Evolutionary conservation across 352 stramenopile species (phyloP).

Genomic region (Pythium monospermum): DNA sequence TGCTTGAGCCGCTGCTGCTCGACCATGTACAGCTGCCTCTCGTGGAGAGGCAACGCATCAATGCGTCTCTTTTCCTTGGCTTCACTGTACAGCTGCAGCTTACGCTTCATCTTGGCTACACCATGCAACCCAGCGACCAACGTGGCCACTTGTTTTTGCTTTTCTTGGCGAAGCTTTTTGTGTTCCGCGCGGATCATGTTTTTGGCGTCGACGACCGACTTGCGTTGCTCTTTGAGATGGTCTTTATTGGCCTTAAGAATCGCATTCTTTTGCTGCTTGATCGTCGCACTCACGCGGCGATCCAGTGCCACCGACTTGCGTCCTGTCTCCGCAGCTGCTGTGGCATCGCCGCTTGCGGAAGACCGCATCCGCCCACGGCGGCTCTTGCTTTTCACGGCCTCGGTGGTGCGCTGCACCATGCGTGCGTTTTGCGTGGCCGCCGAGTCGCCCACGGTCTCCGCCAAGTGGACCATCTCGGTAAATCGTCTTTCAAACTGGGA

Average conservation of each 20-base stretch:
- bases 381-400: constrained; percentile 5
- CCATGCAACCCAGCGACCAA: constrained; percentile 37
- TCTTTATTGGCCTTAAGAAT: constrained; percentile 42
- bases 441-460: constrained; percentile 22
- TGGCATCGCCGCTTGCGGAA: background rate
- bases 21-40: constrained; percentile 48
- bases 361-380: background rate
- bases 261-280: constrained; percentile 50
- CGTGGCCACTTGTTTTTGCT: constrained; percentile 35
- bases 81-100: constrained; percentile 40
- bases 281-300: constrained; percentile 36
- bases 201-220: constrained; percentile 37
- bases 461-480: constrained; percentile 34
- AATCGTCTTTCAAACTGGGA: constrained; percentile 53
- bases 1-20: constrained; percentile 60
- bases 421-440: constrained; percentile 9
- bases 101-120: constrained; percentile 56
- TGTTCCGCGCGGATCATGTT: constrained; percentile 26
- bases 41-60: constrained; percentile 43
- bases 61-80: constrained; percentile 33
- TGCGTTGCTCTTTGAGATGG: constrained; percentile 35
- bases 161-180: constrained; percentile 31
- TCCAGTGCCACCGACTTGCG: background rate
- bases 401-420: constrained; percentile 13
- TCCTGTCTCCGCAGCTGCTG: background rate